Evolutionary conservation across 2,329 filamentous ascomycete species (phyloP).

Genomic region (Fusarium nematophilum): DNA sequence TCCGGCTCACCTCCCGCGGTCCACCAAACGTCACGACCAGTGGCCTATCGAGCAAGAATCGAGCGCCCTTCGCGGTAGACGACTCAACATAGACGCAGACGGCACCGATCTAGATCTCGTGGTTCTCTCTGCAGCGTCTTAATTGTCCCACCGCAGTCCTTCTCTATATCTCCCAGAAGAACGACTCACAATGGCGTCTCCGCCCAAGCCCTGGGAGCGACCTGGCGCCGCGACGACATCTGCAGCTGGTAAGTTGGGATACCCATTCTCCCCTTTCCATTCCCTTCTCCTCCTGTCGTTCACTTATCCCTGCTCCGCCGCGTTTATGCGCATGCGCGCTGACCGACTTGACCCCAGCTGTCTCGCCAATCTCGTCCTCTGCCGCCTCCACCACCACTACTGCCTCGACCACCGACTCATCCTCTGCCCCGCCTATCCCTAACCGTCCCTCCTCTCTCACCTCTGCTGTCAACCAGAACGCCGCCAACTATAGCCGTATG

Average conservation of each 20-base stretch:
- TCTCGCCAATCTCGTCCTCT: conserved; percentile 57
- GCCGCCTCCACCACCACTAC: conserved; percentile 55
- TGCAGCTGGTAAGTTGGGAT: conserved; percentile 58
- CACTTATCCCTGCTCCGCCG: conserved; percentile 1
- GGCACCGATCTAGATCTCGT: conserved; percentile 13
- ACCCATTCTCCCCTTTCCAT: conserved; percentile 13
- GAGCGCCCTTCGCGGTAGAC: conserved; percentile 5
- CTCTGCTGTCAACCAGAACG: conserved; percentile 86
- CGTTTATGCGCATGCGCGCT: conserved; percentile 42
- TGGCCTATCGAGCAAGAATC: conserved; percentile 12
- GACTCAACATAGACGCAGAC: conserved; percentile 4
- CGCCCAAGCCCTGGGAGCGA: conserved; percentile 97
- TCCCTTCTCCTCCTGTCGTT: conserved; percentile 5
- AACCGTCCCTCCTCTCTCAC: conserved; percentile 83
- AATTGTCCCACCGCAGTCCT: conserved; percentile 13
- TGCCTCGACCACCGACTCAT: conserved; percentile 49
- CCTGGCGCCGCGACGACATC: conserved; percentile 68
- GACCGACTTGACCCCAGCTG: conserved; percentile 39
- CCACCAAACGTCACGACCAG: conserved; percentile 36
- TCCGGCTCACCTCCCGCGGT: conserved; percentile 35
- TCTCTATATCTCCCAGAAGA: conserved; percentile 13
- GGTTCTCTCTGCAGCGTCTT: conserved; percentile 18
- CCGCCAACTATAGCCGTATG: conserved; percentile 79
- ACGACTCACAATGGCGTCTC: conserved; percentile 71
- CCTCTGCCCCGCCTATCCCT: conserved; percentile 76